Evolutionary conservation across 1,139 yeast species (phyloP).

Genomic region (Hanseniaspora uvarum): DNA sequence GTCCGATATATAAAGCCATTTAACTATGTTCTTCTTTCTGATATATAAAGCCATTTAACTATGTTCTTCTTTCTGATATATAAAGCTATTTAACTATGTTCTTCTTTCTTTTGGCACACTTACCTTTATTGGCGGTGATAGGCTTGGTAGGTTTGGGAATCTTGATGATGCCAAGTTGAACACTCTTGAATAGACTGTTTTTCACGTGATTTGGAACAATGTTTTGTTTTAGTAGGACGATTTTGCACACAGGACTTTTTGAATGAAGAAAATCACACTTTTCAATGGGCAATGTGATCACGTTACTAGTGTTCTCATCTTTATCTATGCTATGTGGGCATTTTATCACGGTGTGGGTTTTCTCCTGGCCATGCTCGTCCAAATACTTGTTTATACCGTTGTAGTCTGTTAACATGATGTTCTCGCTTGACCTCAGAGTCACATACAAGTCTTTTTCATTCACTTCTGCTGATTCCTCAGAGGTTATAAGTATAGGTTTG

Average conservation of each 20-base stretch:
- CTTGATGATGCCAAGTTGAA: neutral
- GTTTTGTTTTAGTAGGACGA: neutral
- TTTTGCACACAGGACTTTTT: neutral
- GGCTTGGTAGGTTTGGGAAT: neutral
- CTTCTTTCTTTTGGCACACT: constrained; percentile 13
- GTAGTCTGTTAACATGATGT: neutral
- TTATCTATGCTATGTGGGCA: neutral
- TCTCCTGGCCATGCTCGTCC: neutral
- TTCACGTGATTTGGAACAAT: too few relatives aligned
- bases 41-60: neutral
- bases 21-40: constrained; percentile 7
- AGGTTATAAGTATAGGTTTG: neutral
- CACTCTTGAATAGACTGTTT: neutral
- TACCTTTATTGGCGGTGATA: neutral
- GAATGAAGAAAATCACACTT: neutral
- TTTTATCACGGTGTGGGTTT: neutral
- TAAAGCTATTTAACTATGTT: neutral
- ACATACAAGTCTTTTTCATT: neutral
- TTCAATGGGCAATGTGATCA: neutral
- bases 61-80: constrained; percentile 11
- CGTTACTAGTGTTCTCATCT: neutral
- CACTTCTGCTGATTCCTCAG: too few relatives aligned
- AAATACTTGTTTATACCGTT: neutral
- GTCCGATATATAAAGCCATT: neutral
- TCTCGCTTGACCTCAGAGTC: neutral